These are phyloP conservation scores for Lyophyllum atratum DNA, from an alignment of 768 basidiomycete genomes.

Conservation along the genomic window DNA sequence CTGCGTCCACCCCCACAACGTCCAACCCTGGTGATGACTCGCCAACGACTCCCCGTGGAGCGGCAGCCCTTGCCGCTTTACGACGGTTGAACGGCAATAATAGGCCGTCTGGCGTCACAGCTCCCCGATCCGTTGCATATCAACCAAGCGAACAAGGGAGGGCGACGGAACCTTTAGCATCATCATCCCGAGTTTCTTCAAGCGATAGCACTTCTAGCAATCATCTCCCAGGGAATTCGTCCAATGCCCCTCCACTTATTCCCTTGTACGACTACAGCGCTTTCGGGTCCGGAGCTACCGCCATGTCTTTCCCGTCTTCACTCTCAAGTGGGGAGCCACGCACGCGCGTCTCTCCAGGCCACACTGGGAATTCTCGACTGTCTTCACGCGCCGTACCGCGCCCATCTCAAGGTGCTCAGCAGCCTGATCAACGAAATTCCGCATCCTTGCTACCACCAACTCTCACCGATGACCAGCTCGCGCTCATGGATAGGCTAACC, in stretches of 20 bases:
- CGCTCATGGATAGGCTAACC: slow-evolving; percentile 64
- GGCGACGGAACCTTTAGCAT: neutral
- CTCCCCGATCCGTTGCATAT: neutral
- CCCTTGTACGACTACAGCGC: slow-evolving; percentile 30
- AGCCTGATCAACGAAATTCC: slow-evolving; percentile 2
- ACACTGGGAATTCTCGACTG: slow-evolving; percentile 8
- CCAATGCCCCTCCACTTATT: slow-evolving; percentile 28
- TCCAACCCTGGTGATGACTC: slow-evolving; percentile 7
- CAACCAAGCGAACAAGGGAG: neutral
- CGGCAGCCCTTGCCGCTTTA: slow-evolving; percentile 70
- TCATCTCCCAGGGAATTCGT: neutral
- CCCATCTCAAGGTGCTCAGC: slow-evolving; percentile 3
- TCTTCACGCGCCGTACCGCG: neutral
- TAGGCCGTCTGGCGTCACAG: slow-evolving; percentile 10
- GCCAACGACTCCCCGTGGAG: slow-evolving; percentile 33
- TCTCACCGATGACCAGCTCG: slow-evolving; percentile 63
- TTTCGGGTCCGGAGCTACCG: slow-evolving; percentile 1
- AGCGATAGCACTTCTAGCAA: slow-evolving; percentile 5
- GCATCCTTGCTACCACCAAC: slow-evolving; percentile 42
- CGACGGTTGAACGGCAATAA: slow-evolving; percentile 40
- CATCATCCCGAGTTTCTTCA: neutral
- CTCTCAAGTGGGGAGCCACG: slow-evolving; percentile 1
- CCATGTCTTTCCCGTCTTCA: neutral
- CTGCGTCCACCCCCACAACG: slow-evolving; percentile 1
- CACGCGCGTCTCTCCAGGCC: neutral